Percentiles rank a stretch among this genome's conserved stretches.
These are phyloP conservation scores for Zygnema cylindricum DNA, from an alignment of 139 green algal genomes.

Conservation along the genomic window DNA sequence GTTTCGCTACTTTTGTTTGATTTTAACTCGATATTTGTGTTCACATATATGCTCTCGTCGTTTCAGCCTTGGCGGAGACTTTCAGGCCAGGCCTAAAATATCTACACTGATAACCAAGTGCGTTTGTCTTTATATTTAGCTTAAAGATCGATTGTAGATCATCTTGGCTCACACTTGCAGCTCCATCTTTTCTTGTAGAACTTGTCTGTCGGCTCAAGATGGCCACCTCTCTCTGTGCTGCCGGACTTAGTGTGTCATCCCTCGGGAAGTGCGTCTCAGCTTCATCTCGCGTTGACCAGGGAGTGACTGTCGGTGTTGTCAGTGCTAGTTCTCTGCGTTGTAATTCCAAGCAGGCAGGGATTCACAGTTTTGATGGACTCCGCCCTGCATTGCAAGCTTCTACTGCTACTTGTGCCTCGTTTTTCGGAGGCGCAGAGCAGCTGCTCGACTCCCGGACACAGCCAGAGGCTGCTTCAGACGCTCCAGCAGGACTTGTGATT, in stretches of 20 bases:
- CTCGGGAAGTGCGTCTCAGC: neutral
- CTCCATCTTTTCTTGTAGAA: too few relatives aligned
- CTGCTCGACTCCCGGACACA: neutral
- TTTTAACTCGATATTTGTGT: too few relatives aligned
- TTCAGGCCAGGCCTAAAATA: too few relatives aligned
- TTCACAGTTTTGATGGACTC: neutral
- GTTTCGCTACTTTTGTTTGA: too few relatives aligned
- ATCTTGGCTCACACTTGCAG: too few relatives aligned
- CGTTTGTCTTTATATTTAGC: too few relatives aligned
- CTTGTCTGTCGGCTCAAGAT: too few relatives aligned
- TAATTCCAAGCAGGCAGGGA: neutral
- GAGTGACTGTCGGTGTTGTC: too few relatives aligned
- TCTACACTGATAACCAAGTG: too few relatives aligned
- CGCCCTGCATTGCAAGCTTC: constrained; percentile 7
- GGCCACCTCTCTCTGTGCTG: neutral
- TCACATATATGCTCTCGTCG: too few relatives aligned
- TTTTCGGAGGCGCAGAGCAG: constrained; percentile 20
- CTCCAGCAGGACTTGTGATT: neutral
- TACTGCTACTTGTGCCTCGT: neutral
- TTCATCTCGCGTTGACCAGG: neutral
- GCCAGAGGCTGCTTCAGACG: neutral
- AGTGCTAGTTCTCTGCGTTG: neutral
- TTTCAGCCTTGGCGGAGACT: too few relatives aligned
- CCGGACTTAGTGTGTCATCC: neutral
- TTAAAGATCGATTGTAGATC: too few relatives aligned